Evolutionary conservation across 495 filamentous ascomycete genomes (phyloP).

Genomic region (Aspergillus haitiensis): DNA sequence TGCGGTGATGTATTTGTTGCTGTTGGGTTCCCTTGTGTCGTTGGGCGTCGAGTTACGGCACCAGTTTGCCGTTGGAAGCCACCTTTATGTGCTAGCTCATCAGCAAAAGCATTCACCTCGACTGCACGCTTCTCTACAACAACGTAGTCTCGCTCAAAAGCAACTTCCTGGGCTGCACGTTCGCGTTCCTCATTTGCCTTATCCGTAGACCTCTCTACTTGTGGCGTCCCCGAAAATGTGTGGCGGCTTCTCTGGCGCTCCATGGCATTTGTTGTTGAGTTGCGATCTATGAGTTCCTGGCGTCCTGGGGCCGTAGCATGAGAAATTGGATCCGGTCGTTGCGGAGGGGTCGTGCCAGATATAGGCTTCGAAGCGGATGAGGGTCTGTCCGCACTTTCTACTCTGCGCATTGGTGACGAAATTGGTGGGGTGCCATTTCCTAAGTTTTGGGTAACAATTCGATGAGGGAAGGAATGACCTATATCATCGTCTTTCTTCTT

Average conservation of each 20-base stretch:
- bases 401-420: constrained; percentile 38
- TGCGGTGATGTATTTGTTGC: constrained; percentile 34
- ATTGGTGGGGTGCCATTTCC: constrained; percentile 42
- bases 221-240: constrained; percentile 47
- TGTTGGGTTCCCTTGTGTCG: constrained; percentile 59
- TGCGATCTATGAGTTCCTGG: constrained; percentile 48
- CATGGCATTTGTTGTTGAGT: constrained; percentile 37
- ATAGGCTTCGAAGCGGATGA: constrained; percentile 28
- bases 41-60: constrained; percentile 66
- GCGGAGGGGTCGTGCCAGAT: constrained; percentile 28
- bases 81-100: constrained; percentile 77
- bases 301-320: constrained; percentile 63
- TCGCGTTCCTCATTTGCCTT: constrained; percentile 62
- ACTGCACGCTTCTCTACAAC: constrained; percentile 92
- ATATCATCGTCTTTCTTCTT: constrained; percentile 30
- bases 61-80: constrained; percentile 43
- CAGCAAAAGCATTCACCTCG: constrained; percentile 95
- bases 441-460: constrained; percentile 28
- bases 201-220: constrained; percentile 43
- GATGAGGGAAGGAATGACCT: constrained; percentile 30
- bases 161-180: constrained; percentile 79
- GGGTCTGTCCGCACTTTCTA: constrained; percentile 41
- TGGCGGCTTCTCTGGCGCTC: constrained; percentile 54
- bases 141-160: constrained; percentile 91
- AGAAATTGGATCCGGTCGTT: constrained; percentile 45